phyloP scores from a whole-genome alignment of 805 yeast species.

The Wickerhamiella vanderwaltii region DNA sequence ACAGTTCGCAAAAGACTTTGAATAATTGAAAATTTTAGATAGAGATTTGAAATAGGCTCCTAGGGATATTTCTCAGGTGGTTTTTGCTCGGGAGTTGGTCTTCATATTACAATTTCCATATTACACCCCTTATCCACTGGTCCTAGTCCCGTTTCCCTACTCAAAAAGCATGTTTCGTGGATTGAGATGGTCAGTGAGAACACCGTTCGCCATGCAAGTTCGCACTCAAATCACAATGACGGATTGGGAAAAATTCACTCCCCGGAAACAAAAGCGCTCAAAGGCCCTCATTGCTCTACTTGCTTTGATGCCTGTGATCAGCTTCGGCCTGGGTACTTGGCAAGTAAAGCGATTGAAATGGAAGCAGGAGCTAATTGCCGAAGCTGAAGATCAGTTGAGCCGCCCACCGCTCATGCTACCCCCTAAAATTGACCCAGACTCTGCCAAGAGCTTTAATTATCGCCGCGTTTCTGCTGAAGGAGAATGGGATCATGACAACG shows the following conservation, averaged over 20 bases:
- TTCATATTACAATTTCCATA: too few relatives aligned
- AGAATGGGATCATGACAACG: conserved; percentile 68
- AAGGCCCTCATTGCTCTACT: conserved; percentile 35
- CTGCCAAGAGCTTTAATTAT: conserved; percentile 64
- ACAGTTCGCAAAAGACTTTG: too few relatives aligned
- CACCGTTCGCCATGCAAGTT: not conserved
- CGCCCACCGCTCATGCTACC: conserved; percentile 66
- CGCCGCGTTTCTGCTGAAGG: conserved; percentile 71
- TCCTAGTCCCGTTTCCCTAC: too few relatives aligned
- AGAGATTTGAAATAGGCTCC: too few relatives aligned
- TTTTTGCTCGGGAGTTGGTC: too few relatives aligned
- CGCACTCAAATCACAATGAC: conserved; percentile 24
- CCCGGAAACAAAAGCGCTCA: conserved; percentile 31
- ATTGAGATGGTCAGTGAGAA: too few relatives aligned
- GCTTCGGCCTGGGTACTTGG: conserved; percentile 87
- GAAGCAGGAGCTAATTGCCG: conserved; percentile 75
- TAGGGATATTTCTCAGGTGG: too few relatives aligned
- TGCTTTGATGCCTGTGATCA: conserved; percentile 69
- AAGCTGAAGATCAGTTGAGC: conserved; percentile 70
- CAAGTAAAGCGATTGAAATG: conserved; percentile 74
- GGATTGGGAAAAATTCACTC: conserved; percentile 73
- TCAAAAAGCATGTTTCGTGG: too few relatives aligned
- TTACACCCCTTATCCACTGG: too few relatives aligned
- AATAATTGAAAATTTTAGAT: too few relatives aligned
- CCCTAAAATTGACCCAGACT: conserved; percentile 39